A percentile compares a stretch with the other conserved stretches of the same genome.
These are phyloP conservation scores for Epicoccum sorghinum DNA, from an alignment of 2,329 filamentous ascomycete species.

Conservation along the genomic window DNA sequence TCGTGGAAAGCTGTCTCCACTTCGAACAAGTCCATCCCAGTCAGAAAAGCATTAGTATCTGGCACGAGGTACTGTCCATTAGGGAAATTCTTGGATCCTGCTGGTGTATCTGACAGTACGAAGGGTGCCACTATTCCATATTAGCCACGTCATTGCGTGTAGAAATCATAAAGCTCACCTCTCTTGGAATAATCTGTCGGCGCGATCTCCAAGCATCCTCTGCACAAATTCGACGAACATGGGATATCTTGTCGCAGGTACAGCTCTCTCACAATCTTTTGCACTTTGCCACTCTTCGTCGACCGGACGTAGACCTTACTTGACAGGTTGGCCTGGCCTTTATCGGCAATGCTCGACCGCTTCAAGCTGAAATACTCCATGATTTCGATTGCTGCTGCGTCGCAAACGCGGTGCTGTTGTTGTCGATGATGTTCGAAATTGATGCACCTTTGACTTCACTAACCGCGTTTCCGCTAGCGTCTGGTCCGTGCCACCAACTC, in stretches of 20 bases:
- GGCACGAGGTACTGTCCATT: conserved; percentile 93
- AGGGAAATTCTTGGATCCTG: conserved; percentile 80
- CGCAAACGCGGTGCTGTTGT: conserved; percentile 14
- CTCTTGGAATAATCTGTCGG: conserved; percentile 80
- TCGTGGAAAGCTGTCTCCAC: conserved; percentile 91
- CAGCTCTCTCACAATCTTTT: conserved; percentile 97
- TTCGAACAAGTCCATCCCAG: conserved; percentile 97
- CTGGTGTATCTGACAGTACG: conserved; percentile 86
- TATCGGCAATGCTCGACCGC: conserved; percentile 60
- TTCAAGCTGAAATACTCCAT: conserved; percentile 61
- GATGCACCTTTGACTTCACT: not conserved
- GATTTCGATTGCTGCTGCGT: conserved; percentile 1
- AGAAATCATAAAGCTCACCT: conserved; percentile 54
- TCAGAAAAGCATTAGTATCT: conserved; percentile 94
- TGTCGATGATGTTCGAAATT: not conserved
- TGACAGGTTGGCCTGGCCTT: conserved; percentile 74
- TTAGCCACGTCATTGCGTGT: conserved; percentile 27
- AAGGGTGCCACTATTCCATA: conserved; percentile 71
- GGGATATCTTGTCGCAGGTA: conserved; percentile 97
- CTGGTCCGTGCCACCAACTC: conserved; percentile 15
- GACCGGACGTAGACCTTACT: conserved; percentile 97
- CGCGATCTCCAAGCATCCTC: conserved; percentile 72
- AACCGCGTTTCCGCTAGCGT: conserved; percentile 1
- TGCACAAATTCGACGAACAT: conserved; percentile 90
- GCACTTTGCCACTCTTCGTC: conserved; percentile 93